Evolutionary conservation across 306 rosid species (phyloP), one percentile per base, ranked within the genome.

Genomic region (Chamaecrista fasciculata): DNA sequence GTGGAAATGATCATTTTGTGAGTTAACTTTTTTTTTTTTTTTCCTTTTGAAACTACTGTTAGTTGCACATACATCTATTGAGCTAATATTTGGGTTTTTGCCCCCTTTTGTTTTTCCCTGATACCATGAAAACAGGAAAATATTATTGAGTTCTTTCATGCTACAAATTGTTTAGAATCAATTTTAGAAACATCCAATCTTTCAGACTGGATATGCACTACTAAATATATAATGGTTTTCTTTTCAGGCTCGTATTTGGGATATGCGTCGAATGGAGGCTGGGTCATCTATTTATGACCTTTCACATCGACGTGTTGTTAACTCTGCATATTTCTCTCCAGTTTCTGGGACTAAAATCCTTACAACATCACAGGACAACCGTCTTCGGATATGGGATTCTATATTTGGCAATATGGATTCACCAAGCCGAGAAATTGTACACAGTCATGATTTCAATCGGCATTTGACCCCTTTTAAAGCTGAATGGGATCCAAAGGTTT

Each of bases 401-500:
- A 88, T 93, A 75, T 70, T 85, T 73, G 91, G 97, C 33, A 79
- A 88, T 66, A 67, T 93, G 91, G 88, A 87, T 49, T 78, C 90
- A 33, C 98, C 98, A 15, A 88, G 98, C 81, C 90, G 97, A 77
- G 97, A 93, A 83, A 93, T 93, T 72, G 98, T 93, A 34, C 98
- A 93, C 52, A 93, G 96, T 79, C 93, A 93, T 63, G 97, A 93
- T 73, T 93, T 93, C 70, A 90, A 83, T 80, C 84, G 97, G 26
- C 84, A 93, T 77, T 77, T 93, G 80, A 93, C 98, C 47, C 91
- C 98, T 60, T 93, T 93, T 52, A 91, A 83, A 80, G 98, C 96
- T 34, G 97, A 93, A 82, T 93, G 98, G 98, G 98, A 93, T 81
- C 96, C 98, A 73, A 93, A 88, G 98, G 97, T 93, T 19, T 59